Evolutionary conservation across 2,329 filamentous ascomycete genomes (phyloP).

Genomic region (Scortechinia acanthostroma): DNA sequence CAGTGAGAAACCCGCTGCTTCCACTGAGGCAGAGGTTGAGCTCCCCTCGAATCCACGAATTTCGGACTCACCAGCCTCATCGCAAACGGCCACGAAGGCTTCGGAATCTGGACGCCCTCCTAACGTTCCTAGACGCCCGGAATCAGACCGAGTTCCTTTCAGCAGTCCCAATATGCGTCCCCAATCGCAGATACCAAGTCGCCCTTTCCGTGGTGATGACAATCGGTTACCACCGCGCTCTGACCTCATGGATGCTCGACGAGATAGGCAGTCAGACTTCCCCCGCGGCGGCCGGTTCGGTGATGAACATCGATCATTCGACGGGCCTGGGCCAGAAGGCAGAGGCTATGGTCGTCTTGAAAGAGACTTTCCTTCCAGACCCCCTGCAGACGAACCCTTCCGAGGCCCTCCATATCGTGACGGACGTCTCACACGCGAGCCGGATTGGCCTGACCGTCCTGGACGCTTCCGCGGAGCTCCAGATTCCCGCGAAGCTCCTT

Average conservation of each 20-base stretch:
- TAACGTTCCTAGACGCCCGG: constrained; percentile 24
- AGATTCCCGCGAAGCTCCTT: constrained; percentile 11
- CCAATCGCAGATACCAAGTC: not conserved
- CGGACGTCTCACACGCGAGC: constrained; percentile 16
- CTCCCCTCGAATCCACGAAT: no score
- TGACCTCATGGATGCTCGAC: not conserved
- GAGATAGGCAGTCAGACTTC: not conserved
- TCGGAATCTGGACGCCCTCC: constrained; percentile 3
- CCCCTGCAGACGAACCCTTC: constrained; percentile 25
- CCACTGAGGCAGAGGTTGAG: not conserved
- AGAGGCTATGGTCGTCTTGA: constrained; percentile 4
- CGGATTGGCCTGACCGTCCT: constrained; percentile 24
- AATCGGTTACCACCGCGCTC: not conserved
- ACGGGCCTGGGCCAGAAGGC: not conserved
- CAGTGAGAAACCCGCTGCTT: not conserved
- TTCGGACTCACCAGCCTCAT: not conserved
- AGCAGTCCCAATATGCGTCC: not conserved
- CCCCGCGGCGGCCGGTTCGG: not conserved
- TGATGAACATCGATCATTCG: not conserved
- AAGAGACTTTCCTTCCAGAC: constrained; percentile 20
- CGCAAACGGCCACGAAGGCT: constrained; percentile 9
- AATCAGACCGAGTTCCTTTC: constrained; percentile 19
- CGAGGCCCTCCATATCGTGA: constrained; percentile 23
- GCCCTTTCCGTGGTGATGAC: not conserved
- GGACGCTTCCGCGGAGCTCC: constrained; percentile 16